Base-by-base conservation (phyloP, 2,329 filamentous ascomycete genomes). In the Penicillium griseofulvum region DNA sequence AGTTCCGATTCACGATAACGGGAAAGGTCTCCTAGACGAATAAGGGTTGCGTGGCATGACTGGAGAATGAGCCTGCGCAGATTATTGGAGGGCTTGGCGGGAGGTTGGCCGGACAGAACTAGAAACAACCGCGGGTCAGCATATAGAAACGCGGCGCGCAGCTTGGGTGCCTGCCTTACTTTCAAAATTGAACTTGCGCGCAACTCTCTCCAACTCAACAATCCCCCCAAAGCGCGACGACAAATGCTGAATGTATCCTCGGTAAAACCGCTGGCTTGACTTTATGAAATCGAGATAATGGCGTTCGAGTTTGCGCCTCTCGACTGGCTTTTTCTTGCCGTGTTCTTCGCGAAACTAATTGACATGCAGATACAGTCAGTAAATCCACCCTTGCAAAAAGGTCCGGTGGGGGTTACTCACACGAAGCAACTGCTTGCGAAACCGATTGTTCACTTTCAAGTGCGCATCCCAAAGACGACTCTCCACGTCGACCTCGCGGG, bases 11-110 rank as follows among this genome's bases (percentile, higher is more conserved):
- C 84, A 57, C 92, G 87, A 74, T 97, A 99, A 59, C 94, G 86
- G 47, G 90, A 90, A 45, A 99, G 81, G 71, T 99, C 94, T 33
- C 94, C 94, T 10, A 97, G 83, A 62, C 88, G 90, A 56, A 97
- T 87, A 52, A 97, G 80, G 5, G 89, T 91, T 53, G 86, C 84
- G 74, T 96, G 89, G 70, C 90, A 96, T 4, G 90, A 91, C 53
- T 81, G 77, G 38, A 90, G 78, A 54, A 95, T 83, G 60, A 81
- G 76, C n/a, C 76, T 71, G 56, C 81, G 81, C 48, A 90, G 73
- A 12, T 80, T 69, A 43, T 78, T 65, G 41, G 81, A 72, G 54
- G 80, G 73, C 61, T 78, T 71, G 58, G 78, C 70, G 51, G 74
- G 71, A 57, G 79, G 73, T 65, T 80, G 68, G 62, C 75, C 71